A percentile compares a stretch with the other conserved stretches of the same genome.
phyloP scores from a whole-genome alignment of 225 moss, liverwort and hornwort genomes.

The Sphagnum contortum region DNA sequence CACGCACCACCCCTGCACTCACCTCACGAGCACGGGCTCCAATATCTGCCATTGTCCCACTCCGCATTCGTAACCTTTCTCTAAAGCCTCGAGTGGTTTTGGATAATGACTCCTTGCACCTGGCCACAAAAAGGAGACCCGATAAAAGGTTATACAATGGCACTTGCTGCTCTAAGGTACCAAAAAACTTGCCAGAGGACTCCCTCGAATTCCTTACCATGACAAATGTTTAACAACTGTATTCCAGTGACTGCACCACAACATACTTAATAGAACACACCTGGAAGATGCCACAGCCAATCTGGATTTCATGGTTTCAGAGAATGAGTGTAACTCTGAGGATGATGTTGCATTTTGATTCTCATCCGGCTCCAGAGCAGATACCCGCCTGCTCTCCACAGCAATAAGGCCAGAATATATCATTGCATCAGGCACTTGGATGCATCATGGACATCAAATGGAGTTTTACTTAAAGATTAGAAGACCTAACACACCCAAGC shows the following conservation, averaged over 20 bases:
- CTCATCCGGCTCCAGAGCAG: conserved; percentile 33
- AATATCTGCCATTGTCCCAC: conserved; percentile 56
- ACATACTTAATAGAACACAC: conserved; percentile 6
- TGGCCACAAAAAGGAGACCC: conserved; percentile 6
- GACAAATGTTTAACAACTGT: too few species aligned
- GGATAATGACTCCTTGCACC: conserved; percentile 66
- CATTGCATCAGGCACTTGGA: not conserved
- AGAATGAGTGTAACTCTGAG: conserved; percentile 36
- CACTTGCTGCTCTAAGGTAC: not conserved
- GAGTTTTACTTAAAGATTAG: not conserved
- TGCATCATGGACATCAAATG: not conserved
- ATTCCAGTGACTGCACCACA: not conserved
- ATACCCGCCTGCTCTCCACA: conserved; percentile 23
- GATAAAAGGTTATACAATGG: not conserved
- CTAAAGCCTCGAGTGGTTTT: conserved; percentile 62
- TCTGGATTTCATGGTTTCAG: conserved; percentile 68
- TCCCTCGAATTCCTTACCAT: too few species aligned
- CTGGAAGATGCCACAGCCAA: conserved; percentile 66
- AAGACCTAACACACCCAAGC: not conserved
- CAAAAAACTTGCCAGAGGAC: too few species aligned
- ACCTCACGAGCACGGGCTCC: conserved; percentile 58
- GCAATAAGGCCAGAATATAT: too few species aligned
- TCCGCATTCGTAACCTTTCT: conserved; percentile 61
- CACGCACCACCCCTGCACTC: conserved; percentile 66
- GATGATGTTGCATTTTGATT: conserved; percentile 36